Evolutionary conservation across 2,329 filamentous ascomycete genomes (phyloP), one percentile per base, ranked within the genome.

Genomic region (Fusarium sp.): DNA sequence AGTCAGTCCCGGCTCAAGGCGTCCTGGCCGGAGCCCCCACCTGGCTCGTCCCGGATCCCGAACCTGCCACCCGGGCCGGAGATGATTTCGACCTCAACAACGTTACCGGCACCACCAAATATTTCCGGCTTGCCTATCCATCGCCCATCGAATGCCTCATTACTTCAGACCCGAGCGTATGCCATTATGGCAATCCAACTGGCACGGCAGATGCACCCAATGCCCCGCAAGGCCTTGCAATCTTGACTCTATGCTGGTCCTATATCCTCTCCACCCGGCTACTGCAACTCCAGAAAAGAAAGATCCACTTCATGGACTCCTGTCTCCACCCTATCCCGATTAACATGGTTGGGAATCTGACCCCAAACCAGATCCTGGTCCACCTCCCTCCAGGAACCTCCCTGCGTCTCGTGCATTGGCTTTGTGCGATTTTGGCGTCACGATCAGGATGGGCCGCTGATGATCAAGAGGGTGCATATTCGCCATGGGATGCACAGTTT

Each of bases 181-280:
- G 49, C 45, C 48, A 67, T 55, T 73, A 74, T 63, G 71, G 71
- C 13, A 70, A 58, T 30, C 63, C 56, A 20, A 48, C 62, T 37
- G 48, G 33, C 39, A 68, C 56, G 17, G 68, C 62, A 47, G 59
- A 65, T 54, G 56, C 68, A 20, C 59, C 71, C 7, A 64, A 47
- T 25, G 61, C 72, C 43, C 72, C 72, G 48, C 66, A 71, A 50
- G 71, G 64, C 33, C 72, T 74, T 30, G 71, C 72, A 52, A 67
- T 74, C 51, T 45, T 74, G 53, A 69, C 71, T 62, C 59, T 74
- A 60, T 72, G 71, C 48, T 74, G 72, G 72, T 74, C 72, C 55
- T 74, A 74, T 50, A 65, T 74, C 41, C 68, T 74, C 71, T 74
- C 72, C 65, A 72, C 71, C 32, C 69, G 69, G 33, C 68, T 74